phyloP scores from a whole-genome alignment of 805 yeast species.

The Metschnikowia gelsemii region DNA sequence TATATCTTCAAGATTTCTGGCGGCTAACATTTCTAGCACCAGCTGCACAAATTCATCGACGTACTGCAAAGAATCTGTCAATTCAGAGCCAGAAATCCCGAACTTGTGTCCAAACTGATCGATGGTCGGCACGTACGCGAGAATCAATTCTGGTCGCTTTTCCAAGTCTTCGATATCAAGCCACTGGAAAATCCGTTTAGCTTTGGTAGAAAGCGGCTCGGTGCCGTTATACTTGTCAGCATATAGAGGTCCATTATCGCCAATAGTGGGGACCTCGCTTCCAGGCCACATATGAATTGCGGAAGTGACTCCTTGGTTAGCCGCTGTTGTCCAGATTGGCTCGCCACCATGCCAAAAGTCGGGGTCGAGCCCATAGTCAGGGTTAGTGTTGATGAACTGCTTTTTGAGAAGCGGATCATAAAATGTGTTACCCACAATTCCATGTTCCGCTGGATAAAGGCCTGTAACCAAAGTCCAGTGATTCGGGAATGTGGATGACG shows the following conservation, averaged over 20 bases:
- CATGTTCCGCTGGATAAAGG: slow-evolving; percentile 76
- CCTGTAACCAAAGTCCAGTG: slow-evolving; percentile 94
- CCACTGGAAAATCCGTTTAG: slow-evolving; percentile 61
- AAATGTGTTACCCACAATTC: slow-evolving; percentile 81
- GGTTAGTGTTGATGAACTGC: slow-evolving; percentile 64
- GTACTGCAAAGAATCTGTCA: slow-evolving; percentile 52
- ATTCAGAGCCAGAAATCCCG: slow-evolving; percentile 64
- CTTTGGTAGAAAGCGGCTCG: slow-evolving; percentile 58
- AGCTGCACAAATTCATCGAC: slow-evolving; percentile 66
- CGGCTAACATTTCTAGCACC: slow-evolving; percentile 46
- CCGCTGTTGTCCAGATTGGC: slow-evolving; percentile 82
- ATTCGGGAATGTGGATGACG: slow-evolving; percentile 86
- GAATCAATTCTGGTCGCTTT: slow-evolving; percentile 69
- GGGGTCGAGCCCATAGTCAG: slow-evolving; percentile 49
- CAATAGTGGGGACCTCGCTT: slow-evolving; percentile 64
- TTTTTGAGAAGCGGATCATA: slow-evolving; percentile 56
- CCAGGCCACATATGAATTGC: slow-evolving; percentile 99
- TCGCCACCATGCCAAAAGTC: slow-evolving; percentile 84
- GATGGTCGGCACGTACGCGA: slow-evolving; percentile 78
- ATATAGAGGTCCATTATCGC: slow-evolving; percentile 44
- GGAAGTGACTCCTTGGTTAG: slow-evolving; percentile 54
- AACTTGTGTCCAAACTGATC: slow-evolving; percentile 73
- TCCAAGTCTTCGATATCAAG: slow-evolving; percentile 52
- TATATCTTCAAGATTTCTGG: slow-evolving; percentile 59
- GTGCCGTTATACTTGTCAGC: slow-evolving; percentile 65